Evolutionary conservation across 176 grass and related monocot genomes (phyloP).

Genomic region (Microstegium vimineum): DNA sequence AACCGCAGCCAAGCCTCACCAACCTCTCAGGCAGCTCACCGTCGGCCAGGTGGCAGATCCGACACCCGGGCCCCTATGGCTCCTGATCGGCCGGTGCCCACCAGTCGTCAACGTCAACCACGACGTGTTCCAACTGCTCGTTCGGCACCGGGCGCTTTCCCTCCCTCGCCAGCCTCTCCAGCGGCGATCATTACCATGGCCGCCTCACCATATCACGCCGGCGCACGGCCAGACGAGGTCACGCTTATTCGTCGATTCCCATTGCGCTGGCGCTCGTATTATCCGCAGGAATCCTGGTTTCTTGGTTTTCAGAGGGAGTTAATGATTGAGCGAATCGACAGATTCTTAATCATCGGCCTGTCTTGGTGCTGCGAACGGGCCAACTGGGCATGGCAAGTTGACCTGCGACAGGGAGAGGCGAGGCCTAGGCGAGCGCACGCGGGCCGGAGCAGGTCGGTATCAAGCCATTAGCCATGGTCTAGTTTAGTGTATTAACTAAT

Average conservation of each 20-base stretch:
- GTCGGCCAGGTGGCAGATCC: conserved; percentile 44
- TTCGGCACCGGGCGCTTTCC: background rate
- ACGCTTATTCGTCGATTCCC: background rate
- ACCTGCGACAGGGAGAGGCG: conserved; percentile 15
- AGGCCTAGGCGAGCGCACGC: too few species aligned
- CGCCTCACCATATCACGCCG: background rate
- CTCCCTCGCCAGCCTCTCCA: background rate
- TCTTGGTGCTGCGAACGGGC: background rate
- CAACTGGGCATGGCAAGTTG: conserved; percentile 30
- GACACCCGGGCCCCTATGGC: background rate
- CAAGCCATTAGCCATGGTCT: too few species aligned
- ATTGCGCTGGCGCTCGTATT: background rate
- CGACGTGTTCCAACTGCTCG: background rate
- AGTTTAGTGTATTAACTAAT: too few species aligned
- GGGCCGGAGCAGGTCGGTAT: background rate
- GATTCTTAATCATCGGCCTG: background rate
- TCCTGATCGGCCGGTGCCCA: background rate
- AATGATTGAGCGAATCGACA: background rate
- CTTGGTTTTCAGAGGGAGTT: background rate
- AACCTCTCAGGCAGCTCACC: conserved; percentile 29
- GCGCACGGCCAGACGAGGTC: background rate
- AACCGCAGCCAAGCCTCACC: conserved; percentile 59
- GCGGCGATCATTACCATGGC: conserved; percentile 19
- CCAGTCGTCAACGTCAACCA: background rate
- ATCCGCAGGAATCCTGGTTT: background rate